Evolutionary conservation across 2,329 filamentous ascomycete species (phyloP).

Genomic region (Phaeosphaeriaceae sp.): DNA sequence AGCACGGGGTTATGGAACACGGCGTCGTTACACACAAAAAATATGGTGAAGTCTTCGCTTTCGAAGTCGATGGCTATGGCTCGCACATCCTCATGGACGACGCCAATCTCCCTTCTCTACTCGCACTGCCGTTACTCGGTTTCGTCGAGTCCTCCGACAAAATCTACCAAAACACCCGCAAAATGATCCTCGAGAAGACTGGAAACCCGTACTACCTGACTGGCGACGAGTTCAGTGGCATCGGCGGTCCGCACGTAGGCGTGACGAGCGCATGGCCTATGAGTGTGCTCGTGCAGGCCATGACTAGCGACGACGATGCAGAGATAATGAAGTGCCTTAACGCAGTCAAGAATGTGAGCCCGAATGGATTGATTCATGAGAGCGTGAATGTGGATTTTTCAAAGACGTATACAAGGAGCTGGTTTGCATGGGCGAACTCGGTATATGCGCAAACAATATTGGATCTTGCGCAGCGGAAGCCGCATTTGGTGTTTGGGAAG

Average conservation of each 20-base stretch:
- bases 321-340: constrained; percentile 80
- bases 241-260: constrained; percentile 85
- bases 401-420: constrained; percentile 81
- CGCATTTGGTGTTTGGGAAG: constrained; percentile 80
- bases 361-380: constrained; percentile 86
- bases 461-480: constrained; percentile 87
- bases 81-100: constrained; percentile 87
- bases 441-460: constrained; percentile 93
- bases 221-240: constrained; percentile 80
- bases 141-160: constrained; percentile 71
- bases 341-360: constrained; percentile 76
- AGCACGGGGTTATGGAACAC: constrained; percentile 81
- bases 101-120: constrained; percentile 82
- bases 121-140: constrained; percentile 79
- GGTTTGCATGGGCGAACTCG: constrained; percentile 98
- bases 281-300: constrained; percentile 88
- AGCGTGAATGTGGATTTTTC: constrained; percentile 82
- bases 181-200: constrained; percentile 74
- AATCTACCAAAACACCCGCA: constrained; percentile 87
- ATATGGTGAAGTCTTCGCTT: constrained; percentile 82
- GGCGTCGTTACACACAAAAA: constrained; percentile 78
- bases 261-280: constrained; percentile 96
- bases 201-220: constrained; percentile 90
- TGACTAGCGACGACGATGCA: constrained; percentile 81
- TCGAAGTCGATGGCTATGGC: constrained; percentile 87